These are phyloP conservation scores for Mucor plumbeus DNA, from an alignment of 371 early-diverging fungal genomes.

Conservation along the genomic window DNA sequence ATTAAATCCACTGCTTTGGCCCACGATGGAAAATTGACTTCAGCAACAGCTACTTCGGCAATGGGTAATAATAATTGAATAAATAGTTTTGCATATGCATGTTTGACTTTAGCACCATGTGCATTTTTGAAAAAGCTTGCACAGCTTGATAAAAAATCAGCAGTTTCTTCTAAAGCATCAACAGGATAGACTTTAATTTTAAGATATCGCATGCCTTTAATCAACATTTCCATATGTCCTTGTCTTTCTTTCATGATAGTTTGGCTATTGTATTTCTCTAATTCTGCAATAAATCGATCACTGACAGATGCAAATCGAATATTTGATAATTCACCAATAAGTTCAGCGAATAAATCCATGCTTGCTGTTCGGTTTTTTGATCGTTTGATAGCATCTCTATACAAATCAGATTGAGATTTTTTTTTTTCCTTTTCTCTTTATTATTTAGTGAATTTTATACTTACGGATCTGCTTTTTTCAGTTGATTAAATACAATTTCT, in stretches of 20 bases:
- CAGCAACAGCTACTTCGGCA: slow-evolving; percentile 90
- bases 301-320: slow-evolving; percentile 92
- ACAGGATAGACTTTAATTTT: slow-evolving; percentile 86
- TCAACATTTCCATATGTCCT: slow-evolving; percentile 82
- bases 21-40: slow-evolving; percentile 95
- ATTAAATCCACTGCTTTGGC: slow-evolving; percentile 90
- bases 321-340: slow-evolving; percentile 88
- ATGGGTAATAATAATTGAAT: slow-evolving; percentile 90
- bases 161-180: slow-evolving; percentile 91
- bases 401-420: neutral
- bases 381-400: slow-evolving; percentile 74
- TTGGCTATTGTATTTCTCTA: slow-evolving; percentile 72
- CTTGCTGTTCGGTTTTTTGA: slow-evolving; percentile 87
- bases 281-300: slow-evolving; percentile 90
- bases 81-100: slow-evolving; percentile 90
- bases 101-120: slow-evolving; percentile 82
- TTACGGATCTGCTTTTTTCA: slow-evolving; percentile 89
- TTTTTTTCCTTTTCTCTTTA: neutral
- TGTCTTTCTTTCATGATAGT: slow-evolving; percentile 70
- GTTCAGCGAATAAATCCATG: slow-evolving; percentile 85
- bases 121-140: slow-evolving; percentile 88
- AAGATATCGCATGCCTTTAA: slow-evolving; percentile 90
- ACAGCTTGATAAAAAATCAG: slow-evolving; percentile 87
- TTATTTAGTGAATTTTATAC: slow-evolving; percentile 12
- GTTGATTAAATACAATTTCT: slow-evolving; percentile 90